phyloP scores from a whole-genome alignment of 163 green algal species.

The Volvox carteri region DNA sequence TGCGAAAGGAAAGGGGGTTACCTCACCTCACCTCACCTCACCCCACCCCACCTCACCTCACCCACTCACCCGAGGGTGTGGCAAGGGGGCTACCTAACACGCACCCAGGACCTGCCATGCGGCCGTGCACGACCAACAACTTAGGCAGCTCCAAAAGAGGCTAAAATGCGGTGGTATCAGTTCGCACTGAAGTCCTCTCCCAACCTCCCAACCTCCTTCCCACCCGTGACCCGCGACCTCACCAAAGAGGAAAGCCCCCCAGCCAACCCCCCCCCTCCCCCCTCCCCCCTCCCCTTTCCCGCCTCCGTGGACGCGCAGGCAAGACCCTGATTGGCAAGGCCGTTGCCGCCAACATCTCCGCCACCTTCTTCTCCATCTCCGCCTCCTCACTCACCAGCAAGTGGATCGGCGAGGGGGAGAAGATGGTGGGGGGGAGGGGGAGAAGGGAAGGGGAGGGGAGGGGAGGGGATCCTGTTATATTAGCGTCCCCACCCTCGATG shows the following conservation, averaged over 20 bases:
- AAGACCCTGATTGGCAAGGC: slow-evolving; percentile 97
- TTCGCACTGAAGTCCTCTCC: not conserved
- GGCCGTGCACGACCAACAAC: too few relatives aligned
- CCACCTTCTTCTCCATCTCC: slow-evolving; percentile 99
- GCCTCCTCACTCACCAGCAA: slow-evolving; percentile 97
- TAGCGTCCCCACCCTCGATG: too few relatives aligned
- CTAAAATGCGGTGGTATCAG: too few relatives aligned
- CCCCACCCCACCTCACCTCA: too few relatives aligned
- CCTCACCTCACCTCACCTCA: too few relatives aligned
- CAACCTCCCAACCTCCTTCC: not conserved
- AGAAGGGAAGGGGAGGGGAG: not conserved
- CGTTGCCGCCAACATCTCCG: slow-evolving; percentile 93
- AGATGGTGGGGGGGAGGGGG: slow-evolving; percentile 86
- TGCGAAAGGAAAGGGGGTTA: too few relatives aligned
- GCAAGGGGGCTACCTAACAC: too few relatives aligned
- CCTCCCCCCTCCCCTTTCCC: not conserved
- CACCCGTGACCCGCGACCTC: not conserved
- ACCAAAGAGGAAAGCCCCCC: too few relatives aligned
- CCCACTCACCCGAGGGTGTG: too few relatives aligned
- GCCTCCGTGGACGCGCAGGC: slow-evolving; percentile 60
- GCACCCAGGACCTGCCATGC: too few relatives aligned
- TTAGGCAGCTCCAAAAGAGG: too few relatives aligned
- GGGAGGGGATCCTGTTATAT: too few relatives aligned
- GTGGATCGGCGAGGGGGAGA: slow-evolving; percentile 99
- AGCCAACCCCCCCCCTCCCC: not conserved